Base-by-base conservation (phyloP, 352 stramenopile species). In the Phytopythium cucurbitacearum region DNA sequence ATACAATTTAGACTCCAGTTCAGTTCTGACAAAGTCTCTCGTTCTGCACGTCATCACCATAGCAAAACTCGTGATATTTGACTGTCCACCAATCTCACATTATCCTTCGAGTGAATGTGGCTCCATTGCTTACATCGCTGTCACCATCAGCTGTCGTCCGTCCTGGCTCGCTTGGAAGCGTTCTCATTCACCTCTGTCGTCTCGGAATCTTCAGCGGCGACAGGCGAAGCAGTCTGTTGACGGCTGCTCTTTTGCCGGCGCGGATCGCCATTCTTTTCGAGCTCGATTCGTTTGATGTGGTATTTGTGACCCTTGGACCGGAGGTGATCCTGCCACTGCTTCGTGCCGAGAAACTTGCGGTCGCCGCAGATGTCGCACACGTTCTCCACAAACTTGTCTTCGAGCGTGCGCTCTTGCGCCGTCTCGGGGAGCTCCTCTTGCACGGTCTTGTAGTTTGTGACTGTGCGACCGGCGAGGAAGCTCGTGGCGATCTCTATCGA, bases 291-390 rank as follows among this genome's bases (percentile, higher is more conserved):
- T 45, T 88, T 89, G 45, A 91, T n/a, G 65, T 94, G 79, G 40
- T 76, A 91, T 41, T 82, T 81, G 66, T 94, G 84, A 8, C 80
- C 76, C 47, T 94, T 94, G 37, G 84, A 94, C n/a, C 63, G 54
- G 57, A 91, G 60, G 54, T 94, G 84, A 45, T 78, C 69, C 4
- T 62, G 59, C 84, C 84, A 94, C 63, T 94, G 77, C 51, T 67
- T 71, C 53, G 73, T 65, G 12, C 80, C 81, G 7, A 76, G 77
- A 46, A 94, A 83, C 54, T 88, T 76, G 21, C 84, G 80, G 33
- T 65, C 69, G 44, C 68, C 67, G 46, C 84, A 94, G 48, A 85
- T 67, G 10, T 64, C 56, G 46, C 84, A 94, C 5, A 70, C 60
- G 21, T 72, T 77, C 45, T 89, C 80, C 7, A 64, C 49, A 45